These are phyloP conservation scores for Penicillium paradoxum DNA, from an alignment of 495 filamentous ascomycete genomes.

Conservation along the genomic window DNA sequence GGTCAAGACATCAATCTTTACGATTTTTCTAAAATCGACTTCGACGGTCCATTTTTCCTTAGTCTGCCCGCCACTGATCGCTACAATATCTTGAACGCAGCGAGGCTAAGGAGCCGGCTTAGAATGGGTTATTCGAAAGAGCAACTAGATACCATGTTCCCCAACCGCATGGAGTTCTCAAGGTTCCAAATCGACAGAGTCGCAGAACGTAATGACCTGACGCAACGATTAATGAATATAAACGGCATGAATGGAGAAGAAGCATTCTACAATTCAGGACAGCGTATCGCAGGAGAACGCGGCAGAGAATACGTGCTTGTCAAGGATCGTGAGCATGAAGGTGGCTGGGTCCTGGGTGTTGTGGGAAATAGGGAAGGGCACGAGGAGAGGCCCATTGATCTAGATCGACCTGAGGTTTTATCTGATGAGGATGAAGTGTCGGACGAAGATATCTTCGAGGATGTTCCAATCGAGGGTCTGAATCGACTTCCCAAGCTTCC, in stretches of 20 bases:
- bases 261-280: slow-evolving; percentile 56
- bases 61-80: slow-evolving; percentile 85
- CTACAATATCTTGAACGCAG: slow-evolving; percentile 96
- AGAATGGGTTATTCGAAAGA: slow-evolving; percentile 96
- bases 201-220: slow-evolving; percentile 86
- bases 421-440: slow-evolving; percentile 49
- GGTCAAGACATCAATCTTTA: slow-evolving; percentile 98
- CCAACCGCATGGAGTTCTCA: slow-evolving; percentile 95
- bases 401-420: slow-evolving; percentile 57
- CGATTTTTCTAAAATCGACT: slow-evolving; percentile 98
- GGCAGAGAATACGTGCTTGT: slow-evolving; percentile 93
- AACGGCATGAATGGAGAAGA: slow-evolving; percentile 81
- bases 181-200: slow-evolving; percentile 95
- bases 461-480: slow-evolving; percentile 89
- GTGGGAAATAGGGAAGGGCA: slow-evolving; percentile 77
- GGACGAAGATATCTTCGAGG: slow-evolving; percentile 76
- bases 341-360: slow-evolving; percentile 95
- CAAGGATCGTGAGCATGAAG: slow-evolving; percentile 89
- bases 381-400: slow-evolving; percentile 79
- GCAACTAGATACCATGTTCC: slow-evolving; percentile 92
- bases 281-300: slow-evolving; percentile 81
- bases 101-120: slow-evolving; percentile 75
- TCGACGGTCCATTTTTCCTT: slow-evolving; percentile 86
- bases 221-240: slow-evolving; percentile 90
- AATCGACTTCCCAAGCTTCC: slow-evolving; percentile 75